Evolutionary conservation across 805 yeast genomes (phyloP).

Genomic region (Kodamaea lidongshanica): DNA sequence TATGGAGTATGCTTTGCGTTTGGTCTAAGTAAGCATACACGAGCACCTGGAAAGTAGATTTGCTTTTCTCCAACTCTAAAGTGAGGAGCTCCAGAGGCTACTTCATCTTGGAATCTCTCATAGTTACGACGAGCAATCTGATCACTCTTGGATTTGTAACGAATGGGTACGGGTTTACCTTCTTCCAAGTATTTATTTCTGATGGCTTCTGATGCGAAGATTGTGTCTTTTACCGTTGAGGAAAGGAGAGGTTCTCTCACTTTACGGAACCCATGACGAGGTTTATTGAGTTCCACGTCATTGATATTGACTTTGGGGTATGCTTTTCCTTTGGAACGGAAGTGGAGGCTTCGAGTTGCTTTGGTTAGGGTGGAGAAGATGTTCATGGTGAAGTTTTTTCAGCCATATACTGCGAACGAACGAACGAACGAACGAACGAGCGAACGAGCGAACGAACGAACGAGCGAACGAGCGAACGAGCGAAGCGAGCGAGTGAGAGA

Average conservation of each 20-base stretch:
- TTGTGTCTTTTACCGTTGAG: conserved; percentile 34
- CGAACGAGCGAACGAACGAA: too few species aligned
- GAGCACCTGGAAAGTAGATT: conserved; percentile 79
- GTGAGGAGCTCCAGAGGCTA: conserved; percentile 65
- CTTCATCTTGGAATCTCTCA: conserved; percentile 41
- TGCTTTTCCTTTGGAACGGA: conserved; percentile 23
- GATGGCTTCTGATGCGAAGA: conserved; percentile 34
- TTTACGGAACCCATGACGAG: conserved; percentile 35
- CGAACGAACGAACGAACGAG: too few species aligned
- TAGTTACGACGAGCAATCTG: conserved; percentile 33
- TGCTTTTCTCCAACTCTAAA: conserved; percentile 74
- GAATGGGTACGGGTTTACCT: conserved; percentile 40
- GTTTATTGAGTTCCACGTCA: conserved; percentile 34
- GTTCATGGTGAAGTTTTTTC: conserved; percentile 1
- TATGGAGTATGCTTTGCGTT: conserved; percentile 96
- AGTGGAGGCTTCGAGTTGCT: conserved; percentile 20
- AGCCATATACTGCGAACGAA: conserved; percentile 3
- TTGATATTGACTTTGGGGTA: conserved; percentile 36
- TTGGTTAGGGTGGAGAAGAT: conserved; percentile 2
- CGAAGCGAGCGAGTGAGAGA: too few species aligned
- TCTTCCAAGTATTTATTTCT: conserved; percentile 27
- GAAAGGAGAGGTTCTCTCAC: conserved; percentile 34
- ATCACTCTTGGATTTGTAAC: conserved; percentile 30
- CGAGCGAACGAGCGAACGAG: too few species aligned
- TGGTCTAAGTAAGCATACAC: conserved; percentile 75